Evolutionary conservation across 352 stramenopile genomes (phyloP), one percentile per base, ranked within the genome.

Genomic region (Phytophthora europaea): DNA sequence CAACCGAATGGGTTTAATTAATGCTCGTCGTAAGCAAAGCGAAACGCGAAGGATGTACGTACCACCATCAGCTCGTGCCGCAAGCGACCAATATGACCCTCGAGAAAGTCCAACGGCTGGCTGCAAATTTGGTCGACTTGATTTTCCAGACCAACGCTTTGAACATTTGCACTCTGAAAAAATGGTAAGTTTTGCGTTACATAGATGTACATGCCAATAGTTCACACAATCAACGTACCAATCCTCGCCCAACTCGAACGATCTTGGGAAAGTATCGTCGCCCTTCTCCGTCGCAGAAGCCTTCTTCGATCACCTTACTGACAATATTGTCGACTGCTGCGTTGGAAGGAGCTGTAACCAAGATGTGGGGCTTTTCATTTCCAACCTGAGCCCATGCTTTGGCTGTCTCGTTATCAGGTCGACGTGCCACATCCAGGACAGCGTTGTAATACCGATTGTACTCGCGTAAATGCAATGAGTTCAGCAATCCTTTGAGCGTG

Each of bases 251-350:
- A 23, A 99, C 93, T 28, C 97, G 88, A 69, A 98, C 93, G 45
- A 99, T 99, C 61, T 96, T 95, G 15, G 97, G 97, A 61, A 98
- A 98, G 65, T 99, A 99, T 51, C 92, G 83, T 55, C 90, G 79
- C 0, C 95, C 95, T 83, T 97, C 92, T 38, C 97, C 97, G 72
- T 99, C 97, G 43, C 97, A 94, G 58, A 99, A 99, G 40, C 96
- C 95, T 76, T 98, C 91, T 70, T 97, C 87, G 65, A 99, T 98
- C 38, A 99, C 97, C 73, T 99, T 99, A n/a, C 91, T 81, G 45
- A 99, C 95, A 36, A 99, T 96, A 70, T 99, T 99, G 68, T 99
- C 97, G 1, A 99, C 94, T 20, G 96, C 97, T 65, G 94, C 95
- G 83, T 99, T 99, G 26, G 94, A 98, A 12, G 96, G 97, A 12